Evolutionary conservation across 2,329 filamentous ascomycete genomes (phyloP).

Genomic region (Aspergillus transmontanensis): DNA sequence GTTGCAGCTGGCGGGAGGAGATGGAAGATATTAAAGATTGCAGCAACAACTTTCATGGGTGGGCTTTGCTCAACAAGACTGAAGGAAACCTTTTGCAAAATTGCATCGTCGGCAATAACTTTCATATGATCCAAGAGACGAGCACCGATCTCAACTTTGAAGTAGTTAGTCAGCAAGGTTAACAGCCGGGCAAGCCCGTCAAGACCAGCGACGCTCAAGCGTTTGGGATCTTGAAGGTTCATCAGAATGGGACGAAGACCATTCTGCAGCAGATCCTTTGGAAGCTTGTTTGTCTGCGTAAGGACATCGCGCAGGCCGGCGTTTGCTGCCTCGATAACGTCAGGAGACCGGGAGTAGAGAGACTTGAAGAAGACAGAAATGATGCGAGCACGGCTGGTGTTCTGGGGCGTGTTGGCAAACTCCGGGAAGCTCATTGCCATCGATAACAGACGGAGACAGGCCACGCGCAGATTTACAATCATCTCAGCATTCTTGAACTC

Average conservation of each 20-base stretch:
- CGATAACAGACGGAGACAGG: constrained; percentile 89
- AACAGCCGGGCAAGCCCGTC: constrained; percentile 88
- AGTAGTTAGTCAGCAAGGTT: constrained; percentile 93
- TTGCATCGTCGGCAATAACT: constrained; percentile 77
- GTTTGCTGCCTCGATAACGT: constrained; percentile 92
- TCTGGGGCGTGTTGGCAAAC: constrained; percentile 75
- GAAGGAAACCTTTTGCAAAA: constrained; percentile 89
- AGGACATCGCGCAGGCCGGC: constrained; percentile 86
- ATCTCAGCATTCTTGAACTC: constrained; percentile 95
- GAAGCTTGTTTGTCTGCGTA: constrained; percentile 84
- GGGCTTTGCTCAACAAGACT: constrained; percentile 90
- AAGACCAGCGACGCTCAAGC: constrained; percentile 82
- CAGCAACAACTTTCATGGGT: constrained; percentile 91
- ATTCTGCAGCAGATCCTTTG: constrained; percentile 92
- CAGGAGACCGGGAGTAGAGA: constrained; percentile 86
- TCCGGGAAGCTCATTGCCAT: constrained; percentile 93
- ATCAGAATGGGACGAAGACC: constrained; percentile 93
- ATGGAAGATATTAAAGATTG: constrained; percentile 96
- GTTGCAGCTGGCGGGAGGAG: constrained; percentile 89
- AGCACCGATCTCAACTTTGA: constrained; percentile 96
- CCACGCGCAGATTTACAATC: constrained; percentile 87
- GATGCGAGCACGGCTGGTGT: constrained; percentile 66
- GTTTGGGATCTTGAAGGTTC: constrained; percentile 90
- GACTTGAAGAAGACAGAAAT: constrained; percentile 98
- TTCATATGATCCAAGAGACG: constrained; percentile 93